phyloP scores from a whole-genome alignment of 2,329 filamentous ascomycete species.

The Paecilomyces sp. region DNA sequence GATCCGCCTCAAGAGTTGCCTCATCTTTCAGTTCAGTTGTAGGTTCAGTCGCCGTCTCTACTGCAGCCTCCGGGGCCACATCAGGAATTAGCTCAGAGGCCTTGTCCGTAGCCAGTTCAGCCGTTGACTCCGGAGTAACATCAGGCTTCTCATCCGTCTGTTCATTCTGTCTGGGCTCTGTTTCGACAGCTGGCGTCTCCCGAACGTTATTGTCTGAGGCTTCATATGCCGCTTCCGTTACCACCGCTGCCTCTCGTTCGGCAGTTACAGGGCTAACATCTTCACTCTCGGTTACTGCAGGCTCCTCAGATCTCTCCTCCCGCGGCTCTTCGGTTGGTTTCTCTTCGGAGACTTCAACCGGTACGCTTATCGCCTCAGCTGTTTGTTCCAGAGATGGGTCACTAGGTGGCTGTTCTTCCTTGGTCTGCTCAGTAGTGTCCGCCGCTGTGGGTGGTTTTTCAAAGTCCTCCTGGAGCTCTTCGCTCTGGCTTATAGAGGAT shows the following conservation, averaged over 20 bases:
- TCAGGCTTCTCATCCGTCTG: not conserved
- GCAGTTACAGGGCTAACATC: not conserved
- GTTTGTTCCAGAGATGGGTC: not conserved
- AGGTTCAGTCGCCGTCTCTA: not conserved
- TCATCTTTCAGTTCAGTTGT: not conserved
- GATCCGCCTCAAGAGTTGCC: not conserved
- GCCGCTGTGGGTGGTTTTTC: not conserved
- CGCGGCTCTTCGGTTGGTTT: not conserved
- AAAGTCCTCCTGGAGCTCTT: constrained; percentile 8
- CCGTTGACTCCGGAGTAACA: not conserved
- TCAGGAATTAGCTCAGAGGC: not conserved
- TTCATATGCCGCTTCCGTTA: not conserved
- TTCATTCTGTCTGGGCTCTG: not conserved
- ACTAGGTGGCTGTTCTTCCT: not conserved
- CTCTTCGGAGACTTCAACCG: not conserved
- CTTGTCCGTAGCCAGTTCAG: not conserved
- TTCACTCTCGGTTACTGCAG: not conserved
- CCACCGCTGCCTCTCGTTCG: not conserved
- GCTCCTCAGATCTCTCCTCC: not conserved
- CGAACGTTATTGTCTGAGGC: not conserved
- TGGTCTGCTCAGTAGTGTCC: not conserved
- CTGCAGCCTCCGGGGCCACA: not conserved
- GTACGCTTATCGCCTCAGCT: not conserved
- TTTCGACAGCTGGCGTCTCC: not conserved
- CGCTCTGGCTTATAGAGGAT: constrained; percentile 14